phyloP scores from a whole-genome alignment of 2,329 filamentous ascomycete species.

The Westerdykella sp. region DNA sequence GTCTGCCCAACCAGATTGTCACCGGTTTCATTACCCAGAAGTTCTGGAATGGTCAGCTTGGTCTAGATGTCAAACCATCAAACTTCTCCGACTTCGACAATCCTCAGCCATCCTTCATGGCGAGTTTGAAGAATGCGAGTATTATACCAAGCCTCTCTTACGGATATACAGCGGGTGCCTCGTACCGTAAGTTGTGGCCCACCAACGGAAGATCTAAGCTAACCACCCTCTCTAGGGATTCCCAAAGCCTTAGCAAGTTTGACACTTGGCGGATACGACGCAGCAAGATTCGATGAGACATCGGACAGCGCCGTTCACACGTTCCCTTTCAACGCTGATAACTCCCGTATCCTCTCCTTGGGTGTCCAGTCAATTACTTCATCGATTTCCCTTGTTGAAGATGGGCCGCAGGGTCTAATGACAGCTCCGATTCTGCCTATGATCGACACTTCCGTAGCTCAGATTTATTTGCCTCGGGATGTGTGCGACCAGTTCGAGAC shows the following conservation, averaged over 20 bases:
- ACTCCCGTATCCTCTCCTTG: slow-evolving; percentile 2
- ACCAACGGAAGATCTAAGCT: not conserved
- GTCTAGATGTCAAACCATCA: slow-evolving; percentile 1
- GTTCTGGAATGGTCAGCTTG: slow-evolving; percentile 6
- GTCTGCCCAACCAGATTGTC: slow-evolving; percentile 2
- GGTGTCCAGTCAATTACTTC: slow-evolving; percentile 4
- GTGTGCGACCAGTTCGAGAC: slow-evolving; percentile 27
- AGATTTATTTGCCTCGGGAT: slow-evolving; percentile 27
- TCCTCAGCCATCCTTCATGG: slow-evolving; percentile 6
- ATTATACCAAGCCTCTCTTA: slow-evolving; percentile 11
- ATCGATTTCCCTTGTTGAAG: not conserved
- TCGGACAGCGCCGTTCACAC: not conserved
- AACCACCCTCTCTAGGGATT: no score
- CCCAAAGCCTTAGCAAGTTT: slow-evolving; percentile 11
- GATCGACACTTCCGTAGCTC: slow-evolving; percentile 27
- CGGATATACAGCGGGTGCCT: slow-evolving; percentile 13
- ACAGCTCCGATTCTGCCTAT: slow-evolving; percentile 3
- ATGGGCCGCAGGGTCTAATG: slow-evolving; percentile 10
- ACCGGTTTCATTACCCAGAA: slow-evolving; percentile 4
- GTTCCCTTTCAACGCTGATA: slow-evolving; percentile 10
- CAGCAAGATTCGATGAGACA: slow-evolving; percentile 12
- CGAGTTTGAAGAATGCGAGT: slow-evolving; percentile 2
- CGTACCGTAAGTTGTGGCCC: slow-evolving; percentile 6
- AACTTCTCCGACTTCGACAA: slow-evolving; percentile 8
- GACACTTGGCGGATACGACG: slow-evolving; percentile 32